Conservation (phyloP, 2,329 filamentous ascomycete genomes). For the Fusarium sp. region DNA sequence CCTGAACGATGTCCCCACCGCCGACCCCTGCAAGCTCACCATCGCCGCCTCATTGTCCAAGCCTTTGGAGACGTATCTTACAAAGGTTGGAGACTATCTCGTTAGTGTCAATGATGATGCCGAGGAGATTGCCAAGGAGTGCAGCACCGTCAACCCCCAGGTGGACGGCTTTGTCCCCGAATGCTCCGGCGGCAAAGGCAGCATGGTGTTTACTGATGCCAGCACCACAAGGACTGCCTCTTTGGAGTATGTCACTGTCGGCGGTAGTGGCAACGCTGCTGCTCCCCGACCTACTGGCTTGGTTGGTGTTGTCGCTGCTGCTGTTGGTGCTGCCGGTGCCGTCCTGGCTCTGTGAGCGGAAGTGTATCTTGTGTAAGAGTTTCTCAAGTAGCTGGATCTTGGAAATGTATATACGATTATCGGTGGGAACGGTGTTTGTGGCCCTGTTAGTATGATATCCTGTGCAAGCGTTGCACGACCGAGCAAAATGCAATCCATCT, state of each 20-base stretch:
- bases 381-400: neutral
- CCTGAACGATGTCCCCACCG: neutral
- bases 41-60: conserved; percentile 24
- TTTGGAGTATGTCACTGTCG: conserved; percentile 4
- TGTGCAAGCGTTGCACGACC: neutral
- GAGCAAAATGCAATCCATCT: neutral
- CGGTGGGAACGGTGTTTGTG: neutral
- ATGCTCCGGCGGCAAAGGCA: conserved; percentile 1
- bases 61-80: conserved; percentile 24
- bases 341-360: neutral
- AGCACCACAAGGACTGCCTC: conserved; percentile 21
- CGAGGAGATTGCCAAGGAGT: conserved; percentile 7
- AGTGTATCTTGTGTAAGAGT: neutral
- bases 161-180: neutral
- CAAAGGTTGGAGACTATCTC: conserved; percentile 5
- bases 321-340: conserved; percentile 12
- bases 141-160: conserved; percentile 1
- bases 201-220: conserved; percentile 17
- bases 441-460: neutral
- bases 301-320: conserved; percentile 11
- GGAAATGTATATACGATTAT: neutral
- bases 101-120: conserved; percentile 4
- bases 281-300: neutral
- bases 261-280: conserved; percentile 1
- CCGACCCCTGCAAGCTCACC: conserved; percentile 15